Base-by-base conservation (phyloP, 495 filamentous ascomycete species). In the Jackrogersella multiformis region DNA sequence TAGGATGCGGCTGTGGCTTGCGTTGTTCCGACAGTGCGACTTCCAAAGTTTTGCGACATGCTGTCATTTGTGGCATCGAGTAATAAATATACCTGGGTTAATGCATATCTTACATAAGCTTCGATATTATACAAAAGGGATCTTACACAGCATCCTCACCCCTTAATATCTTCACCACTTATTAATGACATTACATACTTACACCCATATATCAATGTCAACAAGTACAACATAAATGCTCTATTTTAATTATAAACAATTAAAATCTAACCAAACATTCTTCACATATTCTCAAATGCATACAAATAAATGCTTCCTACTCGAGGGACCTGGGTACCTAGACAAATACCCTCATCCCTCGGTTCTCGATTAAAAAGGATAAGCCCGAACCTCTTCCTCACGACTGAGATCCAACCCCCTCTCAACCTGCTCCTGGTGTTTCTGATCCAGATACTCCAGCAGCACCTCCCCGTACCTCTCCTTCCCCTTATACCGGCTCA, bases 401-500 rank as follows among this genome's bases (percentile, higher is more conserved):
- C 74, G 79, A 54, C 85, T 87, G 18, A 87, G 42, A 59, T 87
- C 80, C 69, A 92, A 68, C 1, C 93, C 92, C 9, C 72, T 78
- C 24, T 78, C 82, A 15, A 95, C 71, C 84, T 96, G 92, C 77
- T 91, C 88, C 74, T 83, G 74, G 80, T 96, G 92, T 80, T 90
- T 90, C 73, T 68, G 70, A 79, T 96, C 93, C 73, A 97, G 73
- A 79, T 88, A 97, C 79, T 93, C 90, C 67, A 96, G 77, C 74
- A 97, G 75, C 2, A 96, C 88, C 32, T 91, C 89, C 63, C 85
- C 83, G 78, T 92, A 96, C 73, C 81, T 86, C 71, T 92, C 91
- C 79, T 84, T 89, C 16, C 93, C 93, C 80, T 96, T 96, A 76
- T 97, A 96, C 77, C 79, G 79, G 30, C 85, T 84, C 8, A 96